Base-by-base conservation (phyloP, 129 eudicot species). In the Kitagawia praeruptora region DNA sequence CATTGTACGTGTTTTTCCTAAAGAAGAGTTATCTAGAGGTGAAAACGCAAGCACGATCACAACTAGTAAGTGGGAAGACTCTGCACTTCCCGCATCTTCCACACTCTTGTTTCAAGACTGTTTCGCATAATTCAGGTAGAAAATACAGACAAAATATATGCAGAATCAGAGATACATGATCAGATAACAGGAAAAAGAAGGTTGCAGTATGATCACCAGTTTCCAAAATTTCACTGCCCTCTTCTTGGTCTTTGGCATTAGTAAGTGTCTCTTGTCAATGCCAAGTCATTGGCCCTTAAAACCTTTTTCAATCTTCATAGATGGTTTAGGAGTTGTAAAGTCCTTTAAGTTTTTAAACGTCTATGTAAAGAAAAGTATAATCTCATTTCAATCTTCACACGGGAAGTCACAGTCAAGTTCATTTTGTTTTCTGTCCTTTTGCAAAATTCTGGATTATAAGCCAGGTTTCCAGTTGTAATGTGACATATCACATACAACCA, bases 1-100 rank as follows among this genome's bases (percentile, higher is more conserved):
- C 77, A 88, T 89, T 27, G 93, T 89, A 14, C 87, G 84, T 56
- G 90, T 89, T 89, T 91, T 89, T 79, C 97, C 92, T 18, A 85
- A 80, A n/a, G 97, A 91, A 81, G 93, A 90, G 69, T 91, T 87
- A 49, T 49, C 56, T 49, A 49, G 56, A 49, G 56, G 56, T 49
- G 56, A 8, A 49, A 49, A 49, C 3, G 56, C 56, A 4, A 16
- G 23, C 56, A 16, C 23, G 23, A 5, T 49, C 23, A 14, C 56
- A 49, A 4, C 23, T 49, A 0, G 7, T 44, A 49, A 49, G 0
- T 14, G 1, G 5, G 56, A 16, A 49, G 23, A 53, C 9, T 18
- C 27, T 53, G 25, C 10, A 53, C 63, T 53, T 53, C 6, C 25
- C 63, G 18, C 21, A 53, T 53, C 25, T 53, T 53, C 63, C 63